Percentiles rank a stretch among this genome's conserved stretches.
Conservation (phyloP, 768 basidiomycete genomes). For the Flagelloscypha sp. region DNA sequence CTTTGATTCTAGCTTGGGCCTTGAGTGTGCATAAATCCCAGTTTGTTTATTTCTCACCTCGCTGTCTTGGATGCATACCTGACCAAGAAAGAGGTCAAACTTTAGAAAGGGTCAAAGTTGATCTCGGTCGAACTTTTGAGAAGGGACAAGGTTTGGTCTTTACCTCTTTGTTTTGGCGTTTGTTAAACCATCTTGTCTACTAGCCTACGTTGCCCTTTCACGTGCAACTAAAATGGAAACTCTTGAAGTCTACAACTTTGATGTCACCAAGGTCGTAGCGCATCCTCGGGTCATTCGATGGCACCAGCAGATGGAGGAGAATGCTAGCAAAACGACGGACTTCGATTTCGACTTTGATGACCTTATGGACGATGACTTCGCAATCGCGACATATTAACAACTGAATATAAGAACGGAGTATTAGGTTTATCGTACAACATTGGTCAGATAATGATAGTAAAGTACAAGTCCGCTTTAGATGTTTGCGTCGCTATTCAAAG, state of each 20-base stretch:
- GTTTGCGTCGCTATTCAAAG: not conserved
- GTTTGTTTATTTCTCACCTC: too few species aligned
- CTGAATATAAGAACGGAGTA: too few species aligned
- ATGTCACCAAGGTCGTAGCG: slow-evolving; percentile 53
- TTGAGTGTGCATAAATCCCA: slow-evolving; percentile 86
- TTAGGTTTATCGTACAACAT: too few species aligned
- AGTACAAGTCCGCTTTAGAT: too few species aligned
- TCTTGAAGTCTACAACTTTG: slow-evolving; percentile 59
- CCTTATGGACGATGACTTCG: slow-evolving; percentile 32
- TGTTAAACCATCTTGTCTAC: not conserved
- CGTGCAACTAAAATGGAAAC: slow-evolving; percentile 61
- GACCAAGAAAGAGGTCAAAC: too few species aligned
- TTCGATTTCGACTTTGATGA: slow-evolving; percentile 18
- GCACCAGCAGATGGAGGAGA: slow-evolving; percentile 29
- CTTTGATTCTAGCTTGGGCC: slow-evolving; percentile 76
- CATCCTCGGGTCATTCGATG: slow-evolving; percentile 58
- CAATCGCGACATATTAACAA: slow-evolving; percentile 23
- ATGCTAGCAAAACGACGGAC: slow-evolving; percentile 7
- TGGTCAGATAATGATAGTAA: too few species aligned
- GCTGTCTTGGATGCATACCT: too few species aligned
- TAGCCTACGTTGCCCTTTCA: slow-evolving; percentile 67
- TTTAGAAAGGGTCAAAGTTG: slow-evolving; percentile 73
- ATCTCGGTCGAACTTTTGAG: slow-evolving; percentile 70
- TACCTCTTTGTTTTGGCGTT: not conserved
- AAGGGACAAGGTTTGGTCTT: slow-evolving; percentile 56